Base-by-base conservation (phyloP, 345 rosid species). In the Salix brachista region DNA sequence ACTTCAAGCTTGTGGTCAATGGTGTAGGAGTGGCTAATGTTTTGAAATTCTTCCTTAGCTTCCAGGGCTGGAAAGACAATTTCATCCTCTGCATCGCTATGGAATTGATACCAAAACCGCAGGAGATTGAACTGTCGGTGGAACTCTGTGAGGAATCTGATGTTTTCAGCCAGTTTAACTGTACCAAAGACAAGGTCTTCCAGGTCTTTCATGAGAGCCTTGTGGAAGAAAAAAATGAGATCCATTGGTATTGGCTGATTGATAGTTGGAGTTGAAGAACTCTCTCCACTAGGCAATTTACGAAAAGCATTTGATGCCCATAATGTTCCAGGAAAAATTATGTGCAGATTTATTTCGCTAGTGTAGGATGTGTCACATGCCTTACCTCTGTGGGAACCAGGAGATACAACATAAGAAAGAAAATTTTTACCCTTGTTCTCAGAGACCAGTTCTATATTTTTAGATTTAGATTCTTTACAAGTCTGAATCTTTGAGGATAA, bases 21-120 rank as follows among this genome's bases (percentile, higher is more conserved):
- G 37, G 87, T 78, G 67, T 89, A 94, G 8, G 94, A 89, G 70
- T 72, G 86, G 76, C 90, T 86, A 60, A 94, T 87, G 32, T 92
- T 91, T 77, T 77, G 83, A 16, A 86, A 79, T 56, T 88, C 76
- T 65, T 90, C 93, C 83, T 89, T 87, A 23, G 89, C 88, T 86
- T 94, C 97, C 60, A 94, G 44, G 25, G 91, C 94, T 76, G 97
- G 98, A 84, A 92, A 92, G 19, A 91, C 93, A 60, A 90, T 81
- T 83, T 92, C 97, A 78, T 92, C 98, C 79, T 94, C 97, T 4
- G 92, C 87, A 71, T 86, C 87, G 44, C 90, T 88, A 46, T 91
- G 97, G 52, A 91, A 84, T 86, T 80, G 89, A 86, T 85, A 86
- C 25, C 88, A 69, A 56, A 85, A 80, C 75, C 70, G 80, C 81